Percentiles rank a stretch among this genome's conserved stretches.
phyloP scores from a whole-genome alignment of 345 rosid genomes.

The Cardamine occulta region DNA sequence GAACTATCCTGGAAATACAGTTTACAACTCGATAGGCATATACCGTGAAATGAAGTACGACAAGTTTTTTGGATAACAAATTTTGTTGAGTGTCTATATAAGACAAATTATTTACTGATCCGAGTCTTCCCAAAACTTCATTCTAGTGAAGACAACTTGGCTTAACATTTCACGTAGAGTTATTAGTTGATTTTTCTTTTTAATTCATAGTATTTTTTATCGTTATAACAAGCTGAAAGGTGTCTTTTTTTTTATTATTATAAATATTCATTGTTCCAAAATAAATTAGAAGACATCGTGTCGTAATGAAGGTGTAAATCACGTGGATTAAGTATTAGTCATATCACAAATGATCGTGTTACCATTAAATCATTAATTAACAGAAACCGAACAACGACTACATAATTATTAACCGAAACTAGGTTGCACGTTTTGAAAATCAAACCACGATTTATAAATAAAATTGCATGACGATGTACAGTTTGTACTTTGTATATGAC shows the following conservation, averaged over 20 bases:
- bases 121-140: too few relatives aligned
- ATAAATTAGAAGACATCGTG: neutral
- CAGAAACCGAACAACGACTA: conserved; percentile 2
- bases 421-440: conserved; percentile 21
- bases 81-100: too few relatives aligned
- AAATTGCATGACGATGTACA: neutral
- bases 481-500: neutral
- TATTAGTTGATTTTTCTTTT: neutral
- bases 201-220: neutral
- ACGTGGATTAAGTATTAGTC: conserved; percentile 35
- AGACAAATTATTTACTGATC: too few relatives aligned
- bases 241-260: neutral
- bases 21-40: neutral
- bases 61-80: too few relatives aligned
- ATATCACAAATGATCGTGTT: conserved; percentile 24
- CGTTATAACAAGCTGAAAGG: neutral
- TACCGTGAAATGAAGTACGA: neutral
- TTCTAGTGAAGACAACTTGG: neutral
- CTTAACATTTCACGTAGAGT: neutral
- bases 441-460: neutral
- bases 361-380: conserved; percentile 24
- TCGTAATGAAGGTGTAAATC: conserved; percentile 33
- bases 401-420: neutral
- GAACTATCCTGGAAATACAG: conserved; percentile 16
- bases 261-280: neutral